Evolutionary conservation across 257 asterid genomes (phyloP).

Genomic region (Ophiorrhiza pumila): DNA sequence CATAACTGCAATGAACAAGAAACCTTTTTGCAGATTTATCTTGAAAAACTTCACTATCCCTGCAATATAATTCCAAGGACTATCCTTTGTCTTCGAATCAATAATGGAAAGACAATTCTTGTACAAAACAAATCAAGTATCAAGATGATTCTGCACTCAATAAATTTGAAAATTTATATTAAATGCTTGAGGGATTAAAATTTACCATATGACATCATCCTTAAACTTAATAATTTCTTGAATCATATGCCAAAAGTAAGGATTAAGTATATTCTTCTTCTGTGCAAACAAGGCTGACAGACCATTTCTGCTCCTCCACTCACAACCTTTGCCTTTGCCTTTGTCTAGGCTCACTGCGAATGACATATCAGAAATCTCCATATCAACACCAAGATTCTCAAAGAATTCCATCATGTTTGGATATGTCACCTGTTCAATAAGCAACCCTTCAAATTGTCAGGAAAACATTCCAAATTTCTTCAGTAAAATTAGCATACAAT

Average conservation of each 20-base stretch:
- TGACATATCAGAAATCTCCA: conserved; percentile 96
- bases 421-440: conserved; percentile 70
- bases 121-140: neutral
- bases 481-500: neutral
- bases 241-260: conserved; percentile 79
- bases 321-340: conserved; percentile 68
- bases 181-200: neutral
- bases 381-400: conserved; percentile 81
- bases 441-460: neutral
- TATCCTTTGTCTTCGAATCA: too few species aligned
- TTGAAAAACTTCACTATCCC: too few species aligned
- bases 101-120: neutral
- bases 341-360: conserved; percentile 86
- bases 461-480: neutral
- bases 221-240: conserved; percentile 80
- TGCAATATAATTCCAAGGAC: too few species aligned
- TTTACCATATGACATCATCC: conserved; percentile 59
- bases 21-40: neutral
- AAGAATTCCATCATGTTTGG: conserved; percentile 98
- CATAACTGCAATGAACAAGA: conserved; percentile 50
- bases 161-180: neutral
- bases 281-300: conserved; percentile 77
- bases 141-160: neutral
- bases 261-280: conserved; percentile 71
- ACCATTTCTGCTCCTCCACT: conserved; percentile 89